Base-by-base conservation (phyloP, 2,329 filamentous ascomycete genomes). In the Fusarium longipes region DNA sequence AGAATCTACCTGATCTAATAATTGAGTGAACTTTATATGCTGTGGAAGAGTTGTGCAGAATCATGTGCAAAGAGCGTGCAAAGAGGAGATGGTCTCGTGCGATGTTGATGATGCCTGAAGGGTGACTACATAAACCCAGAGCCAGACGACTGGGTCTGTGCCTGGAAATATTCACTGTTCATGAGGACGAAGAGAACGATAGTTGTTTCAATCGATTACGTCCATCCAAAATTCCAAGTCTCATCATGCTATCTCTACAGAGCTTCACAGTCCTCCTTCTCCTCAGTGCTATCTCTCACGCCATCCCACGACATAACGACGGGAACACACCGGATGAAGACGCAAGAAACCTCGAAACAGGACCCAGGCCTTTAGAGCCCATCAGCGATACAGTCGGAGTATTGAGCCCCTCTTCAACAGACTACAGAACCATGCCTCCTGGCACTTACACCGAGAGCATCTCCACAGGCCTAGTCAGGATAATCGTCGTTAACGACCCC, bases 401-500 rank as follows among this genome's bases (percentile, higher is more conserved):
- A 7, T 18, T 12, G 14, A 47, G 14, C 14, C 49, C 58, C 2
- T 38, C 53, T n/a, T 45, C 57, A 3, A 72, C 43, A 11, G 60
- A 74, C 57, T 74, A 73, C 56, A 54, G 36, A 49, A 74, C 72
- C 20, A 70, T 74, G 65, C 63, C 72, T 1, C 61, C 63, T 1
- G 72, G 73, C 1, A 74, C 67, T 22, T 74, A 74, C 53, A 74
- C 72, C 1, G 50, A 70, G 48, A 67, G 63, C 2, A 53, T 61
- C 17, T 45, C 65, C 4, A 57, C 57, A 15, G 63, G 62, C 4
- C 29, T 64, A 1, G 57, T 71, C 8, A 54, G 65, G 25, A 35
- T 74, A 53, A 63, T 74, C 39, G 60, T 73, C 4, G 63, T 74
- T 22, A 52, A 58, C 22, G 29, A 49, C 7, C 55, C 67, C 29